phyloP scores from a whole-genome alignment of 352 stramenopile species.

The Phytophthora melonis region DNA sequence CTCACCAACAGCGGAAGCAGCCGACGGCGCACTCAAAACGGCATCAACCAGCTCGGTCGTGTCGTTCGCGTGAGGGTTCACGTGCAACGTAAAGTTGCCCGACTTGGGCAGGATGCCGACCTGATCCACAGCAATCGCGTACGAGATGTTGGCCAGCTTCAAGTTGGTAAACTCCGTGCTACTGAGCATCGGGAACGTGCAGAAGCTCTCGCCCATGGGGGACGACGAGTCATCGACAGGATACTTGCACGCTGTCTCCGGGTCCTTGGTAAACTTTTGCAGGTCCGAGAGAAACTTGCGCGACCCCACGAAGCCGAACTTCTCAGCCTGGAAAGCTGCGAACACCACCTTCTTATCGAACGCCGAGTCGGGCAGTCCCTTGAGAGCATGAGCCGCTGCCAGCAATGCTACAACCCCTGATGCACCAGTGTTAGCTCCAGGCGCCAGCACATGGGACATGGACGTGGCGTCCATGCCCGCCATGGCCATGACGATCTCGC shows the following conservation, averaged over 20 bases:
- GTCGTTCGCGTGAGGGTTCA: slow-evolving; percentile 69
- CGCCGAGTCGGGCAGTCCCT: slow-evolving; percentile 63
- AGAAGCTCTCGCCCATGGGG: slow-evolving; percentile 69
- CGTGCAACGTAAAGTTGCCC: slow-evolving; percentile 73
- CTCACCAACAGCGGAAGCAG: slow-evolving; percentile 41
- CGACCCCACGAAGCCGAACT: slow-evolving; percentile 86
- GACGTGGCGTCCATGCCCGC: slow-evolving; percentile 79
- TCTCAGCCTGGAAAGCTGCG: slow-evolving; percentile 82
- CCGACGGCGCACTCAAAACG: slow-evolving; percentile 60
- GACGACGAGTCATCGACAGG: slow-evolving; percentile 59
- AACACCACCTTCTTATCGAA: slow-evolving; percentile 86
- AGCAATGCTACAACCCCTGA: slow-evolving; percentile 83
- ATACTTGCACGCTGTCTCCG: slow-evolving; percentile 53
- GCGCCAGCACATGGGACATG: slow-evolving; percentile 74
- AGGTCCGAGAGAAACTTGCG: slow-evolving; percentile 80
- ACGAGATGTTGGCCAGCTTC: slow-evolving; percentile 64
- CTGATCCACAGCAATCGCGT: slow-evolving; percentile 84
- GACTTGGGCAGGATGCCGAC: slow-evolving; percentile 63
- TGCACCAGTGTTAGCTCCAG: slow-evolving; percentile 78
- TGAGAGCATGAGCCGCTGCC: slow-evolving; percentile 72
- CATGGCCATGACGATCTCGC: slow-evolving; percentile 78
- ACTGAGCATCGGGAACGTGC: slow-evolving; percentile 73
- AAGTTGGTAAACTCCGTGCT: slow-evolving; percentile 70
- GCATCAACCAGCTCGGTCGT: slow-evolving; percentile 56
- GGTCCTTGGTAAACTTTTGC: slow-evolving; percentile 57